Base-by-base conservation (phyloP, 139 green algal genomes). In the Tetradesmus lagerheimii region DNA sequence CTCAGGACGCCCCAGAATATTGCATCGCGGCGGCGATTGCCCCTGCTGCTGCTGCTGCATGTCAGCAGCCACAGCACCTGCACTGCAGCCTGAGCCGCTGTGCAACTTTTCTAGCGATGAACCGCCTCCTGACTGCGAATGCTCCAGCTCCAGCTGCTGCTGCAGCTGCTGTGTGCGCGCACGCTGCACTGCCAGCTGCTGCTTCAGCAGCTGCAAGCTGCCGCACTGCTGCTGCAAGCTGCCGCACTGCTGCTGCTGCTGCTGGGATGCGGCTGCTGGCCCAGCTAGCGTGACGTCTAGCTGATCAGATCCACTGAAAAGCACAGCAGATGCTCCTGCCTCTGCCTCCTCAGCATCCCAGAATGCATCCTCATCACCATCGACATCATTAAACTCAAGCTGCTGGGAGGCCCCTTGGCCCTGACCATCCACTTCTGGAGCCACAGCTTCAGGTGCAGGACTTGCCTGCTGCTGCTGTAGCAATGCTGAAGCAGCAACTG, bases 171-270 rank as follows among this genome's bases (percentile, higher is more conserved):
- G 64, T 23, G n/a, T 80, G n/a, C 38, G 84, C 20, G 25, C 29
- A 12, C 66, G 43, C 79, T 85, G 79, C 41, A 31, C 27, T 27
- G 79, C 79, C 25, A 85, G 41, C 25, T 66, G 79, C 79, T 67
- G 41, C 27, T 37, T 85, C 41, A 67, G 41, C 31, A 67, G 39
- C 34, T 31, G n/a, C 27, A 85, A 25, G 27, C n/a, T 27, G 14
- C 27, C 27, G 41, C 53, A 31, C 6, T 67, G 41, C 41, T 85
- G 77, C 67, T 78, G 14, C 14, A 85, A 25, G 27, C n/a, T 27
- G 14, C 27, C 27, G 41, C 53, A 31, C 6, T 67, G 41, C 35
- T 53, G 76, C 14, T 82, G 76, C 76, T 83, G 75, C 39, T 47
- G 75, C 34, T 45, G 37, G 37, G 0, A 38, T 29, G 20, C 23